Evolutionary conservation across 805 yeast species (phyloP).

Genomic region (Teunomyces cretensis): DNA sequence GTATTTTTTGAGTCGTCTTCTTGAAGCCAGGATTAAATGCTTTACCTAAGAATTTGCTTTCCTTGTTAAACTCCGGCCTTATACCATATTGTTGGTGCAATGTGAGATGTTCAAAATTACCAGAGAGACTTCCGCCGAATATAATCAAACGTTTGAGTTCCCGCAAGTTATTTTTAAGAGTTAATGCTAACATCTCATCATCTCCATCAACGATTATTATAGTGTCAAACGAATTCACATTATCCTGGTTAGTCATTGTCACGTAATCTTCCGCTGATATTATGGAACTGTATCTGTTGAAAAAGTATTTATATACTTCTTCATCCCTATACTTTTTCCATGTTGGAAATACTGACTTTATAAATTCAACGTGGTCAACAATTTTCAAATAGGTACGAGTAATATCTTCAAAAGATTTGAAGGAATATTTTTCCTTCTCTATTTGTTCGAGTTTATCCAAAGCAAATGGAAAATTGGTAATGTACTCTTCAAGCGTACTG

Average conservation of each 20-base stretch:
- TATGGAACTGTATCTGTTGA: slow-evolving; percentile 7
- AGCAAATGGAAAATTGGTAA: slow-evolving; percentile 8
- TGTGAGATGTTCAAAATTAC: not conserved
- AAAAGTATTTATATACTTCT: slow-evolving; percentile 9
- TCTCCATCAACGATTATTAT: slow-evolving; percentile 8
- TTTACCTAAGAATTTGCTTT: not conserved
- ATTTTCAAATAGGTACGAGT: slow-evolving; percentile 2
- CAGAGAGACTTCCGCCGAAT: slow-evolving; percentile 8
- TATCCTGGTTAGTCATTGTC: not conserved
- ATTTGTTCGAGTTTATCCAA: not conserved
- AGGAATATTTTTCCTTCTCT: not conserved
- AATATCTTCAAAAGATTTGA: slow-evolving; percentile 8
- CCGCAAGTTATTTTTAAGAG: not conserved
- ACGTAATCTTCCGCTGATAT: slow-evolving; percentile 11
- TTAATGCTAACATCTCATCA: slow-evolving; percentile 4
- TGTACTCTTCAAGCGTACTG: not conserved
- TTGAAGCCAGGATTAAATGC: slow-evolving; percentile 12
- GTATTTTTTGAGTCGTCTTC: slow-evolving; percentile 9
- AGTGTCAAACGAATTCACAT: slow-evolving; percentile 6
- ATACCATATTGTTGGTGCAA: not conserved
- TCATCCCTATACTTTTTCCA: slow-evolving; percentile 3
- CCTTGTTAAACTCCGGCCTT: slow-evolving; percentile 1
- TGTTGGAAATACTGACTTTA: slow-evolving; percentile 6
- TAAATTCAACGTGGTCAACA: not conserved
- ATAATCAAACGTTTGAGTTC: slow-evolving; percentile 6